phyloP scores from a whole-genome alignment of 2,329 filamentous ascomycete genomes.

The Fusarium albosuccineum region DNA sequence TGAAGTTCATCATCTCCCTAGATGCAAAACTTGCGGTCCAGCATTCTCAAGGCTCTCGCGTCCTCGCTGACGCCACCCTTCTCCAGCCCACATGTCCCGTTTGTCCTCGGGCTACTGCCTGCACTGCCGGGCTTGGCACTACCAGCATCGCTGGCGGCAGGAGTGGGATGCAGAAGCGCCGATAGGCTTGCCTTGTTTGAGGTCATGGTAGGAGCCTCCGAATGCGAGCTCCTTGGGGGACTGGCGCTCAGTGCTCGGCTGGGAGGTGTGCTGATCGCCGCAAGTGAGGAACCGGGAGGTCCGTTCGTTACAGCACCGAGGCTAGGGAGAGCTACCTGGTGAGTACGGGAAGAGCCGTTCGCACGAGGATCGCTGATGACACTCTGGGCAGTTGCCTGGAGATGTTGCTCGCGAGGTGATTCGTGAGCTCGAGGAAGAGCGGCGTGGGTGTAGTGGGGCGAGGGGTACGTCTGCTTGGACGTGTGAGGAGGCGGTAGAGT shows the following conservation, averaged over 20 bases:
- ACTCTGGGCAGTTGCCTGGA: conserved; percentile 59
- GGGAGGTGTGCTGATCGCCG: conserved; percentile 57
- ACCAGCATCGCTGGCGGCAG: conserved; percentile 60
- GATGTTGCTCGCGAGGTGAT: conserved; percentile 60
- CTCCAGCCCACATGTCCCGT: conserved; percentile 45
- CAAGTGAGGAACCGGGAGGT: conserved; percentile 44
- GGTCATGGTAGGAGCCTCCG: conserved; percentile 39
- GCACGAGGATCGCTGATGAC: conserved; percentile 56
- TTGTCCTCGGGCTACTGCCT: conserved; percentile 55
- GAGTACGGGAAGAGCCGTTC: conserved; percentile 52
- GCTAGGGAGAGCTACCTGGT: conserved; percentile 60
- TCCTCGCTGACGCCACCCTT: conserved; percentile 70
- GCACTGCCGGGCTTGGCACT: conserved; percentile 60
- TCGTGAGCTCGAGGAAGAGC: conserved; percentile 54
- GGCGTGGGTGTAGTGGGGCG: conserved; percentile 49
- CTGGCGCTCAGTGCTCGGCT: conserved; percentile 62
- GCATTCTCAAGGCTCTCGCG: conserved; percentile 72
- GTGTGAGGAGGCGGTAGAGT: conserved; percentile 55
- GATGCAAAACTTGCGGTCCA: conserved; percentile 70
- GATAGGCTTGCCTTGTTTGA: conserved; percentile 61
- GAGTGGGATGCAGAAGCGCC: conserved; percentile 64
- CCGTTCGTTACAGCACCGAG: conserved; percentile 52
- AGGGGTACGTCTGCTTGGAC: conserved; percentile 49
- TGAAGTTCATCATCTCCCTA: conserved; percentile 26
- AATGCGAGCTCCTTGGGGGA: conserved; percentile 59